These are phyloP conservation scores for Syzygium grande DNA, from an alignment of 345 rosid species.

Conservation along the genomic window DNA sequence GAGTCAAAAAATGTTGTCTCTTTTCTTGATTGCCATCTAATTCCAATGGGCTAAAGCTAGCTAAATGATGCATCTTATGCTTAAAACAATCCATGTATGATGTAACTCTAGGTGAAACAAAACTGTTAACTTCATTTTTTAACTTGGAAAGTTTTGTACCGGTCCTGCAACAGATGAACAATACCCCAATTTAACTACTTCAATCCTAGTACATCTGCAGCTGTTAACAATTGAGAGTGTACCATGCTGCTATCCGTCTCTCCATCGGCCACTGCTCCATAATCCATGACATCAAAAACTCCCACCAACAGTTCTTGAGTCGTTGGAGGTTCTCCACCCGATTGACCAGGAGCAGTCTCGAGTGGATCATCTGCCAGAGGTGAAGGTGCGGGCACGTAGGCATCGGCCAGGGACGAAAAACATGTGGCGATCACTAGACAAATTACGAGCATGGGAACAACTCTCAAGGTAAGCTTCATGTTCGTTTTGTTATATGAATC, in stretches of 20 bases:
- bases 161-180: not conserved
- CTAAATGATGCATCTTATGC: not conserved
- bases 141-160: not conserved
- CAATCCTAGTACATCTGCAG: not conserved
- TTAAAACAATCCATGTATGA: not conserved
- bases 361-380: not conserved
- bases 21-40: not conserved
- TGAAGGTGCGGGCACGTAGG: not conserved
- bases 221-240: not conserved
- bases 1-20: not conserved
- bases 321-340: not conserved
- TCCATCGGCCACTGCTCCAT: slow-evolving; percentile 34
- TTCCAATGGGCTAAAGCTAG: not conserved
- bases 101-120: not conserved
- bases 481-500: not conserved
- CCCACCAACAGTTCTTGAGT: not conserved
- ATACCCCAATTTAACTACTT: not conserved
- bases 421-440: not conserved
- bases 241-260: slow-evolving; percentile 23
- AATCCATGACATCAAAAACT: slow-evolving; percentile 22
- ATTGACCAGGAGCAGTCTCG: not conserved
- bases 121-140: not conserved
- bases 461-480: not conserved
- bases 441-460: not conserved
- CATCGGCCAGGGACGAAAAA: not conserved